A percentile compares a stretch with the other conserved stretches of the same genome.
These are phyloP conservation scores for Rhodotorula sphaerocarpa DNA, from an alignment of 768 basidiomycete genomes.

Conservation along the genomic window DNA sequence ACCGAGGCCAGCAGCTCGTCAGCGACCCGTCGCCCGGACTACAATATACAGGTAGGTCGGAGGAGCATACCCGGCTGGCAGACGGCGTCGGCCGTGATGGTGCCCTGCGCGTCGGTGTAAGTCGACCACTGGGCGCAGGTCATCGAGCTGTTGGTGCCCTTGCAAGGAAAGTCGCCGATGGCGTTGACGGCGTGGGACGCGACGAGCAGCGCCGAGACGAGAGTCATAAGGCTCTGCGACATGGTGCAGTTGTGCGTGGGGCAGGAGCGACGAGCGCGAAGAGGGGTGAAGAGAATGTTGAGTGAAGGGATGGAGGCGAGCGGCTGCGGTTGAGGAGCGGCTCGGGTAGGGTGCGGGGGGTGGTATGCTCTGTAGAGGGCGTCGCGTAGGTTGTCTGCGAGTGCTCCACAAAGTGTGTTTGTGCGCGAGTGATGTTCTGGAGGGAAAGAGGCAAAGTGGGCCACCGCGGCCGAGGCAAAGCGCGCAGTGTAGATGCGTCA, in stretches of 20 bases:
- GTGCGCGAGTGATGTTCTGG: slow-evolving; percentile 6
- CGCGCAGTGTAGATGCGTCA: too few species aligned
- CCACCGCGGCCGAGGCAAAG: too few species aligned
- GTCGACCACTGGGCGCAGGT: slow-evolving; percentile 22
- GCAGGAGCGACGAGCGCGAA: too few species aligned
- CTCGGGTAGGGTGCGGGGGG: not conserved
- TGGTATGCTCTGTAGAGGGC: not conserved
- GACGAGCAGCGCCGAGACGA: slow-evolving; percentile 21
- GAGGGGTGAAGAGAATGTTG: slow-evolving; percentile 3
- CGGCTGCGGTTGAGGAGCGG: not conserved
- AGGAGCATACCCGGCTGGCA: slow-evolving; percentile 24
- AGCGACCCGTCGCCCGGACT: too few species aligned
- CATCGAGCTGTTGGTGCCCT: slow-evolving; percentile 22
- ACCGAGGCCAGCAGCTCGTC: too few species aligned
- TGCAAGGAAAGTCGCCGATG: slow-evolving; percentile 35
- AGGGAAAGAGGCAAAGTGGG: slow-evolving; percentile 2
- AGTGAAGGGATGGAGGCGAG: not conserved
- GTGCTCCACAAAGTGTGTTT: not conserved
- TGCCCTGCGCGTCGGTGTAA: slow-evolving; percentile 20
- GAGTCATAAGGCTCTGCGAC: slow-evolving; percentile 9
- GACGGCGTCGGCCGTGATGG: slow-evolving; percentile 21
- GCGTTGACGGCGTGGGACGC: slow-evolving; percentile 11
- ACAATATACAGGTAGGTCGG: not conserved
- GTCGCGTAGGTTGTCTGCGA: slow-evolving; percentile 8
- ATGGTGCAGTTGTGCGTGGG: not conserved